Base-by-base conservation (phyloP, 1,139 yeast species). In the Pichia norvegensis region DNA sequence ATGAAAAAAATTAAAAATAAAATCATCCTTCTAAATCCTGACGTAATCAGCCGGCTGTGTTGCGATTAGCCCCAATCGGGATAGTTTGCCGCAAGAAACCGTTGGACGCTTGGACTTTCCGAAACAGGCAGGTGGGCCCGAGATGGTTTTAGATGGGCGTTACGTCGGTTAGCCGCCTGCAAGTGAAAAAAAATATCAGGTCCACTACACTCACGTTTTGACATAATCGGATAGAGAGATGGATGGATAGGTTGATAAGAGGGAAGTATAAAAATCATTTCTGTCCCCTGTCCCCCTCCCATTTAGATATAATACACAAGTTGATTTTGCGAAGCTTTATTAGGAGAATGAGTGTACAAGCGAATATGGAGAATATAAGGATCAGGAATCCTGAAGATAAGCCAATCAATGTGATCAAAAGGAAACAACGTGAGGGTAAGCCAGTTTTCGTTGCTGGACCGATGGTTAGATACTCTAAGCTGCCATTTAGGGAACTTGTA, bases 391-490 rank as follows among this genome's bases (percentile, higher is more conserved):
- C 75, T n/a, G 60, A 67, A 17, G 73, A 79, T 58, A 77, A 75
- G 53, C 87, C 87, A 8, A 60, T 79, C 16, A 61, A 66, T 36
- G 76, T 82, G 29, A 68, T 82, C 23, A 66, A 70, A 39, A 65
- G 68, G 52, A 68, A 76, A 55, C 62, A 64, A 48, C 54, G 50
- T 16, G 69, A 72, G 43, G 73, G 74, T 1, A 67, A 86, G 47
- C 86, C 88, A 0, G 92, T 81, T 0, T 76, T 73, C 49, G 76
- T 92, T 16, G 92, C 95, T 0, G 98, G 97, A 0, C 98, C 98
- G 7, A 92, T 92, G 98, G 98, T 92, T 1, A 71, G 98, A 45
- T 92, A 92, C 67, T 87, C 96, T 1, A 92, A 92, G 63, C 74
- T 94, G 38, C 96, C 98, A 4, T 92, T 92, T 60, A 73, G 98